Base-by-base conservation (phyloP, 2,329 filamentous ascomycete species). In the Akanthomyces dipterigenus region DNA sequence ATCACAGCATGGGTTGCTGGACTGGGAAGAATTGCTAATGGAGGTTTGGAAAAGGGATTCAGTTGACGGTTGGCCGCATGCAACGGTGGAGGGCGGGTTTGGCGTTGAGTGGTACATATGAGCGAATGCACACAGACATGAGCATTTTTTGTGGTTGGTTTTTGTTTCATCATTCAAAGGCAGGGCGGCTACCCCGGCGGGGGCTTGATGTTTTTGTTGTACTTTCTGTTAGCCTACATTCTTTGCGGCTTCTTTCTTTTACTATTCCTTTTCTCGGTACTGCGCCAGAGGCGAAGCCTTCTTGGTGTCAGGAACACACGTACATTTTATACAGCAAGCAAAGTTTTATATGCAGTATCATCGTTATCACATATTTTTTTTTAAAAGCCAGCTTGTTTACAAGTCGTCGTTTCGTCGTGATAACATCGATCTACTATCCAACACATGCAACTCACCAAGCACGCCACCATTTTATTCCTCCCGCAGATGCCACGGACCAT, bases 401-500 rank as follows among this genome's bases (percentile, higher is more conserved):
- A 43, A 45, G n/a, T 24, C 28, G 14, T 55, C 34, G 5, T 18
- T 20, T 40, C 49, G 48, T 43, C 18, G 48, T 48, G 28, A 48
- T 56, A n/a, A 6, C 26, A 24, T 46, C 11, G 5, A 9, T 9
- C 34, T 12, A 36, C 9, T 38, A 16, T 38, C 14, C 36, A 5
- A 38, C n/a, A 16, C 12, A 14, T 9, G 16, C 36, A 14, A 16
- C 14, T 2, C 14, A 8, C 14, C 36, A 16, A 45, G 11, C 18
- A 24, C 18, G 3, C 2, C 43, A n/a, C 38, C 20, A 5, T 40
- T 11, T 38, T 34, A 50, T 3, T 24, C 45, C 22, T 22, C 4
- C 3, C 40, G 20, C 3, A 59, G 14, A 46, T 62, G 40, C 60
- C 60, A 62, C 2, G 60, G 60, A 31, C 60, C 60, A 18, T 62